phyloP scores from a whole-genome alignment of 345 rosid genomes.

The Psidium guajava region DNA sequence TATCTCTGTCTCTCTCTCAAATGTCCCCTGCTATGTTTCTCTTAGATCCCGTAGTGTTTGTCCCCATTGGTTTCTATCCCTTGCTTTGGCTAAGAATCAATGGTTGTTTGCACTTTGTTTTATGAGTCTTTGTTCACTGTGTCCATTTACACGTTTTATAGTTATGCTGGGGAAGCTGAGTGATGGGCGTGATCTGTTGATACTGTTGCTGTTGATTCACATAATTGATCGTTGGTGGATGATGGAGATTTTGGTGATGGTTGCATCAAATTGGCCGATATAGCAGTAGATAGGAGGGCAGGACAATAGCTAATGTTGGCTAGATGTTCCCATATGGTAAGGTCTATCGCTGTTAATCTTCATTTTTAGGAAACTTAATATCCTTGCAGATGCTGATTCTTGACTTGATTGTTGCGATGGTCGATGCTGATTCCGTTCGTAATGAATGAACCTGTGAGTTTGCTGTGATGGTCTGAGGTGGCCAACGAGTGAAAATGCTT shows the following conservation, averaged over 20 bases:
- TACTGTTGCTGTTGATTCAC: slow-evolving; percentile 5
- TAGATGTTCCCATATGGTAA: slow-evolving; percentile 1
- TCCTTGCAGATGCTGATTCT: not conserved
- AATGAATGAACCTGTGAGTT: not conserved
- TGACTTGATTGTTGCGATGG: not conserved
- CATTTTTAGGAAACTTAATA: not conserved
- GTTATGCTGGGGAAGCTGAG: slow-evolving; percentile 4
- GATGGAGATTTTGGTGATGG: slow-evolving; percentile 5
- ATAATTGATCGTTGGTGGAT: slow-evolving; percentile 2
- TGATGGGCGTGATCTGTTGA: slow-evolving; percentile 9
- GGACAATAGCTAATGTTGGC: not conserved
- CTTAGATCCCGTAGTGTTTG: not conserved
- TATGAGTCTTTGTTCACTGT: not conserved
- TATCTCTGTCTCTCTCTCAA: not conserved
- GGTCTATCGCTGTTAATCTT: not conserved
- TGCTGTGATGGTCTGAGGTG: slow-evolving; percentile 1
- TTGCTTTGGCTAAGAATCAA: not conserved
- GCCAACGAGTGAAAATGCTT: not conserved
- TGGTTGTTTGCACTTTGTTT: not conserved
- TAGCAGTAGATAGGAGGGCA: slow-evolving; percentile 3
- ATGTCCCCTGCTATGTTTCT: not conserved
- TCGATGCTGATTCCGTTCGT: not conserved
- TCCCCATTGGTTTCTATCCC: not conserved
- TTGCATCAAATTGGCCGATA: not conserved
- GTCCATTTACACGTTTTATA: not conserved